Evolutionary conservation across 2,329 filamentous ascomycete genomes (phyloP).

Genomic region (Nemania sp.): DNA sequence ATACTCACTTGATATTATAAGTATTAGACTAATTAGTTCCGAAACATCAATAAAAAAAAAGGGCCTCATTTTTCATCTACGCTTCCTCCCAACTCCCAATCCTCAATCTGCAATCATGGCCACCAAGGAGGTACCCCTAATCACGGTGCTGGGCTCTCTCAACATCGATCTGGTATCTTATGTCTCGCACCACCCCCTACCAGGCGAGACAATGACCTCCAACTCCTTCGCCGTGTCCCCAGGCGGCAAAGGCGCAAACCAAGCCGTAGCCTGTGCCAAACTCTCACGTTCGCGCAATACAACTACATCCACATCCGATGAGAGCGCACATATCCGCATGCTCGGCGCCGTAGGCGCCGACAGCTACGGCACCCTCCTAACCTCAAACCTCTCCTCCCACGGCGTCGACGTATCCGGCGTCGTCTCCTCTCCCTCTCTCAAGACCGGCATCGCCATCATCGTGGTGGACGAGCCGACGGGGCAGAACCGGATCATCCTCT

Average conservation of each 20-base stretch:
- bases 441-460: constrained; percentile 80
- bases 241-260: constrained; percentile 96
- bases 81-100: background rate
- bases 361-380: constrained; percentile 72
- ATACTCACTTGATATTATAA: background rate
- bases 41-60: background rate
- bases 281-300: constrained; percentile 71
- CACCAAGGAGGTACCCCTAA: constrained; percentile 57
- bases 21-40: background rate
- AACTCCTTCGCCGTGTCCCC: constrained; percentile 82
- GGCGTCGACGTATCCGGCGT: constrained; percentile 73
- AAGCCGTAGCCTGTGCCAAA: constrained; percentile 89
- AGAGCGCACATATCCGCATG: constrained; percentile 70
- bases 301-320: constrained; percentile 51
- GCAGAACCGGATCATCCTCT: constrained; percentile 82
- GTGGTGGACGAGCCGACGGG: constrained; percentile 78
- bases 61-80: background rate
- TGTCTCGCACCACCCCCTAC: constrained; percentile 82
- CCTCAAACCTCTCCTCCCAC: constrained; percentile 67
- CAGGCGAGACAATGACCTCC: constrained; percentile 89
- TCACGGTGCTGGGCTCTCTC: constrained; percentile 90
- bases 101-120: constrained; percentile 37
- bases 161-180: constrained; percentile 94
- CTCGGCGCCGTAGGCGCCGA: constrained; percentile 79
- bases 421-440: constrained; percentile 54